Base-by-base conservation (phyloP, 805 yeast genomes). In the Sugiyamaella valdiviana region DNA sequence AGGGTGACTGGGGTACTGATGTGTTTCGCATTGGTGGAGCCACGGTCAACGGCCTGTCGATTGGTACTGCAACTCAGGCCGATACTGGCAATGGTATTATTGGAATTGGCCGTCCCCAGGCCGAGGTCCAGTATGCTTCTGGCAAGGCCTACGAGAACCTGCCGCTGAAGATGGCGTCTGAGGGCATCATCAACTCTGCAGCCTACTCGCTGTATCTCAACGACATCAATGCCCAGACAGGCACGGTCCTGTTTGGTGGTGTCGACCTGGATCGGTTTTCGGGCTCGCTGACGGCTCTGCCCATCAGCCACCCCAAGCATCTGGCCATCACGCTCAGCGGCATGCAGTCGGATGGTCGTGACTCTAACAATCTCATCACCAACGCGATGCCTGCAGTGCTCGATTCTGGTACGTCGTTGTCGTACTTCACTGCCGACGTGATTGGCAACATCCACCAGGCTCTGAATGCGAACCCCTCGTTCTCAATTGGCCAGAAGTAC, bases 41-140 rank as follows among this genome's bases (percentile, higher is more conserved):
- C 12, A 65, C 72, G 2, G 68, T 85, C 16, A 57, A 72, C 1
- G 66, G 69, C 45, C 66, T 86, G 39, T 80, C 90, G 6, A 77
- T 90, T 65, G 97, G 95, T 1, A 78, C 87, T 15, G 93, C 87
- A 2, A 80, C 79, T 60, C 63, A 65, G 36, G 76, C 87, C 3
- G 79, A 80, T 52, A 80, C 91, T 7, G 64, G 76, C 20, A 71
- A 78, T 55, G 95, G 96, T 46, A 58, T 69, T 36, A 55, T 67
- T 39, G 73, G 73, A 12, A 57, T 69, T 36, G 73, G 73, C 17
- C 63, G 70, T 32, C 63, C 69, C 5, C 84, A 80, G 12, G 71
- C 85, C 47, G 95, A 89, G 64, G 52, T 52, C 42, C 62, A 63
- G 17, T 45, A 26, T 44, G 37, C 45, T 40, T 50, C 51, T 4